Base-by-base conservation (phyloP, 257 asterid species). In the Salvia hispanica region DNA sequence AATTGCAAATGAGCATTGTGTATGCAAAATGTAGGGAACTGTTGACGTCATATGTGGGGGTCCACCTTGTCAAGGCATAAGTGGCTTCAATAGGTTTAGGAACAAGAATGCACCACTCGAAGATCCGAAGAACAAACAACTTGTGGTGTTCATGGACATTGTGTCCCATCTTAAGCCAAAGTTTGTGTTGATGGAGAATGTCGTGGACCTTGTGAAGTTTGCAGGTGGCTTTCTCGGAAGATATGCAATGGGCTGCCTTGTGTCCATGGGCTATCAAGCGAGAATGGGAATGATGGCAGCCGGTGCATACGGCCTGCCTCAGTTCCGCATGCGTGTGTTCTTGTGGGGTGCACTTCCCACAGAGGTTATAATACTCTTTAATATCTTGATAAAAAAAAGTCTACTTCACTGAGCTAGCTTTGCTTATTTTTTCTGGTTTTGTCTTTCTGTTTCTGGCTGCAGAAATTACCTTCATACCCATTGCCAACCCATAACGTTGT, bases 41-140 rank as follows among this genome's bases (percentile, higher is more conserved):
- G 95, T 90, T 33, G 95, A 90, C 70, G 97, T 86, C 11, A 64
- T 92, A 42, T 92, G 98, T 70, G 98, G 98, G 7, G 98, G 98
- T 0, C 98, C 98, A 8, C 98, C 98, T 4, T 92, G 96, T 45
- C 98, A 92, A 76, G 98, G 98, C 40, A 87, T 92, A 39, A 92
- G 98, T 70, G 98, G 97, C 2, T 88, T 78, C 40, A 92, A 92
- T 62, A 80, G 95, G 42, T 88, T 78, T 53, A 81, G 98, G 36
- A 76, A 92, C 18, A 67, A 18, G 45, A 69, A 62, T 0, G 61
- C 79, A 2, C 98, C 98, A 0, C 76, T 92, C 1, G 66, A 74
- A 6, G 98, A 88, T 71, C 61, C 78, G 0, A 92, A 88, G 74
- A 92, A 92, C 36, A 71, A 76, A 34, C 97, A 92, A 12, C 78